Percentiles rank a stretch among this genome's conserved stretches.
Evolutionary conservation across 192 early-diverging fungal genomes (phyloP).

Genomic region (Pecoramyces ruminantium): DNA sequence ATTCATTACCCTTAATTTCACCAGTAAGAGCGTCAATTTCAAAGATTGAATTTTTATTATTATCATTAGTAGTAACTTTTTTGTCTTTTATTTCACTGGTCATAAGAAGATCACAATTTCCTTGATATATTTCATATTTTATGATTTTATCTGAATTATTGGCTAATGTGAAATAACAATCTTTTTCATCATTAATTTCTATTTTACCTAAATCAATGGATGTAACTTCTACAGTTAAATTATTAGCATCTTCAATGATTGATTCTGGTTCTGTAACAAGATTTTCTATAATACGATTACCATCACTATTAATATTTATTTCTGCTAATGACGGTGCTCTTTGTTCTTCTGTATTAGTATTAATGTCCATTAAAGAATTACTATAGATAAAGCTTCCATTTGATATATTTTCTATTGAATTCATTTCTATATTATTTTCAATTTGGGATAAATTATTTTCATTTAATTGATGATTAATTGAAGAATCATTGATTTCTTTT

Average conservation of each 20-base stretch:
- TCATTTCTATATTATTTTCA: neutral
- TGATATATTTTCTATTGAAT: too few species aligned
- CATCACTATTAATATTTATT: neutral
- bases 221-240: conserved; percentile 16
- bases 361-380: too few species aligned
- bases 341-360: neutral
- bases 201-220: conserved; percentile 27
- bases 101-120: neutral
- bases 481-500: neutral
- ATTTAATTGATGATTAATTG: neutral
- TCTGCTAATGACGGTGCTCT: neutral
- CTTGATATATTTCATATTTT: neutral
- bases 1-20: conserved; percentile 26
- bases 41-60: conserved; percentile 4
- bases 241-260: neutral
- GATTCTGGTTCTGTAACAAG: neutral
- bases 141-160: conserved; percentile 11
- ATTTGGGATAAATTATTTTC: neutral
- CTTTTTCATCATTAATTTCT: conserved; percentile 21
- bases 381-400: too few species aligned
- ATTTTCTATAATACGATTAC: neutral
- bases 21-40: conserved; percentile 5
- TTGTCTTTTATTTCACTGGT: neutral
- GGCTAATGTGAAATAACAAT: conserved; percentile 33
- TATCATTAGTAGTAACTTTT: neutral